Conservation (phyloP, 352 stramenopile species). For the Globisporangium parvum region DNA sequence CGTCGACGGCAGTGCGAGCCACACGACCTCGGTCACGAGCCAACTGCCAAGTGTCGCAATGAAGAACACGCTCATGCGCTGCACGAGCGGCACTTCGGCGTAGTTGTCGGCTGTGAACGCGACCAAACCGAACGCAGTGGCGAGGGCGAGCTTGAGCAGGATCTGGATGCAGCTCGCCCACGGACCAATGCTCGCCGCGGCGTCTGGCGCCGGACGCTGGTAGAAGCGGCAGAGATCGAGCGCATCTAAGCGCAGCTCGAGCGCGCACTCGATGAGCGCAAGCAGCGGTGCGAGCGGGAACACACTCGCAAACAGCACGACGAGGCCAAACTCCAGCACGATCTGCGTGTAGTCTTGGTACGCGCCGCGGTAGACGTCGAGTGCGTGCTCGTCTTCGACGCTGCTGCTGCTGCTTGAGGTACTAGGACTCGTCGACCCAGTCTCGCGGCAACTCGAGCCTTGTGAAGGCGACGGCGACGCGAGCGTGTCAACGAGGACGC, state of each 20-base stretch:
- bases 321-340: constrained; percentile 35
- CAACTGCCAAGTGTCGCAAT: constrained; percentile 22
- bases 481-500: not conserved
- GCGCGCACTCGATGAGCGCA: constrained; percentile 28
- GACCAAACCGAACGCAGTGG: constrained; percentile 20
- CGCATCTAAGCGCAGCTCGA: constrained; percentile 38
- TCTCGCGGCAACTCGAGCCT: not conserved
- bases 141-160: constrained; percentile 26
- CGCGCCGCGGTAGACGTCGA: constrained; percentile 22
- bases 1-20: constrained; percentile 27
- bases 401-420: too few relatives aligned
- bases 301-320: constrained; percentile 39
- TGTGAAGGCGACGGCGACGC: not conserved
- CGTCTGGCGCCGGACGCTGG: constrained; percentile 32
- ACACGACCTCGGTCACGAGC: constrained; percentile 27
- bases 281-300: constrained; percentile 34
- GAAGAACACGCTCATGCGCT: constrained; percentile 33
- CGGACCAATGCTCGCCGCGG: constrained; percentile 18
- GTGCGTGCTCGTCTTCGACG: constrained; percentile 11
- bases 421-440: not conserved
- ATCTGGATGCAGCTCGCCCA: constrained; percentile 30
- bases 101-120: constrained; percentile 32
- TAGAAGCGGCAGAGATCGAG: constrained; percentile 33
- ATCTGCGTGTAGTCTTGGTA: constrained; percentile 38
- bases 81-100: constrained; percentile 14